These are phyloP conservation scores for Pseudocercospora ulei DNA, from an alignment of 2,329 filamentous ascomycete species.

Conservation along the genomic window DNA sequence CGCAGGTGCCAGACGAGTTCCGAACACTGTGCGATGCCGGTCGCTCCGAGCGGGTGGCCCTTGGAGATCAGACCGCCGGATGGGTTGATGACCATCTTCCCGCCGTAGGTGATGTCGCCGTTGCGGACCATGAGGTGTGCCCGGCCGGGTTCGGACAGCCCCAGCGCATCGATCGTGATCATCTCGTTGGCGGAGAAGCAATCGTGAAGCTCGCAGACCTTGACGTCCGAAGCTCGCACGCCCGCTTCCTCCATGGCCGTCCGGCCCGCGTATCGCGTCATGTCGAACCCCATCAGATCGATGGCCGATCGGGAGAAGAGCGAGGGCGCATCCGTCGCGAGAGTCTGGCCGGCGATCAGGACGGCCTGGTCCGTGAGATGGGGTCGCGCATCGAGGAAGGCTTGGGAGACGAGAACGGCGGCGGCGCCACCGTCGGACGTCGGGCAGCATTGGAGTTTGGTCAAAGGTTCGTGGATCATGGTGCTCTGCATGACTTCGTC, in stretches of 20 bases:
- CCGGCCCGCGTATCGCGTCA: conserved; percentile 62
- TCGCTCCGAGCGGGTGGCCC: conserved; percentile 87
- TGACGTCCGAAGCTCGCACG: conserved; percentile 55
- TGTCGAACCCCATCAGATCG: conserved; percentile 78
- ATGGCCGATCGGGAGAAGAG: conserved; percentile 74
- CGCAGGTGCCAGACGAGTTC: conserved; percentile 92
- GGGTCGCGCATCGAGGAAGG: conserved; percentile 74
- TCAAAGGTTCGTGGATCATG: conserved; percentile 76
- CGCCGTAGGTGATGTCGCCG: conserved; percentile 82
- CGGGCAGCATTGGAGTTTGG: conserved; percentile 96
- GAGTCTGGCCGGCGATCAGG: conserved; percentile 73
- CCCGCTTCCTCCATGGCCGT: conserved; percentile 64
- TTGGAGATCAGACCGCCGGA: conserved; percentile 83
- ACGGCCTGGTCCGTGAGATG: conserved; percentile 74
- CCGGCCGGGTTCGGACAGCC: conserved; percentile 64
- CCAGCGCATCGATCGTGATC: conserved; percentile 77
- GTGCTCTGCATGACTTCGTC: conserved; percentile 67
- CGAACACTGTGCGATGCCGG: conserved; percentile 88
- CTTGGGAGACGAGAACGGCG: conserved; percentile 77
- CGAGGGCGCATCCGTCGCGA: conserved; percentile 70
- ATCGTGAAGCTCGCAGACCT: conserved; percentile 87
- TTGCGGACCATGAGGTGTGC: conserved; percentile 80
- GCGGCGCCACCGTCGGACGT: conserved; percentile 88
- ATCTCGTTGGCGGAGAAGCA: conserved; percentile 96
- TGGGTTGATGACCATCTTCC: conserved; percentile 48